Conservation (phyloP, 345 rosid genomes). For the Salix exigua region DNA sequence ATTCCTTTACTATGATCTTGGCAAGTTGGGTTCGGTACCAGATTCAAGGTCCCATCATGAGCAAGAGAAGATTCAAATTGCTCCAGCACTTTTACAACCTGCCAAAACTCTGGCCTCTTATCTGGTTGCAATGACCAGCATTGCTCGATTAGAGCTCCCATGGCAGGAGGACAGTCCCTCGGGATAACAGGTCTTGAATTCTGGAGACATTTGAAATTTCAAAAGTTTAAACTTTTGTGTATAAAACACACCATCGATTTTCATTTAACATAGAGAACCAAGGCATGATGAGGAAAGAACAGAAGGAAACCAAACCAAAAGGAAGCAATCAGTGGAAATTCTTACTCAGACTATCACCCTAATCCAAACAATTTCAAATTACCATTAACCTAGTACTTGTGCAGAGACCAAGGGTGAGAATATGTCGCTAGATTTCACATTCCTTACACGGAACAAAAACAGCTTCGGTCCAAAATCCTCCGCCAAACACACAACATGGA, state of each 20-base stretch:
- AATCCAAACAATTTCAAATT: background rate
- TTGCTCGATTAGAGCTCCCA: slow-evolving; percentile 84
- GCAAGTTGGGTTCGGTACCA: slow-evolving; percentile 37
- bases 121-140: slow-evolving; percentile 89
- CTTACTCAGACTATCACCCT: background rate
- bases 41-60: slow-evolving; percentile 63
- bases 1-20: slow-evolving; percentile 80
- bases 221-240: background rate
- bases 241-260: background rate
- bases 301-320: background rate
- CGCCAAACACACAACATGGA: background rate
- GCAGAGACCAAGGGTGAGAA: background rate
- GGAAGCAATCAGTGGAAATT: background rate
- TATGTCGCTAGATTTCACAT: background rate
- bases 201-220: slow-evolving; percentile 34
- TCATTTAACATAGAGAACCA: background rate
- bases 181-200: slow-evolving; percentile 81
- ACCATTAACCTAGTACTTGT: background rate
- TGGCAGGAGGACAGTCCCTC: slow-evolving; percentile 57
- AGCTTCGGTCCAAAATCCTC: background rate
- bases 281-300: background rate
- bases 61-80: slow-evolving; percentile 61
- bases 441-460: background rate
- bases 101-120: slow-evolving; percentile 95
- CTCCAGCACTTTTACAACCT: slow-evolving; percentile 83